A percentile compares a stretch with the other conserved stretches of the same genome.
Conservation (phyloP, 163 green algal species). For the Trebouxia gelatinosa region DNA sequence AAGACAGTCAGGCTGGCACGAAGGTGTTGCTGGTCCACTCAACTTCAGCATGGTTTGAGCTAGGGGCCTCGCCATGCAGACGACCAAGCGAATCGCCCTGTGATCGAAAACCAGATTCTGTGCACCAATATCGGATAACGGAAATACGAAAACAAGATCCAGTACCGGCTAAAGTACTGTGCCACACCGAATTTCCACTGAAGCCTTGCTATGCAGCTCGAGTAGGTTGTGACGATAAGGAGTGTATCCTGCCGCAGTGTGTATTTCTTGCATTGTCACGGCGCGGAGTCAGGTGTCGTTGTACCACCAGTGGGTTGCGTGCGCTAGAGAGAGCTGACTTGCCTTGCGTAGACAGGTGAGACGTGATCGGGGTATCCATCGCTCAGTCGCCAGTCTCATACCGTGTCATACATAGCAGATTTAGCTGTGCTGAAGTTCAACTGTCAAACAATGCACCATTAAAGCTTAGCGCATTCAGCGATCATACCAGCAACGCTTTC, state of each 20-base stretch:
- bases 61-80: not conserved
- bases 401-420: too few relatives aligned
- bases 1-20: not conserved
- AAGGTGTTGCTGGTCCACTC: not conserved
- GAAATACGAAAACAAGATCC: not conserved
- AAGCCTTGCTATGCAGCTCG: not conserved
- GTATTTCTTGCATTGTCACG: too few relatives aligned
- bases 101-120: conserved; percentile 10
- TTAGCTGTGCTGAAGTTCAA: too few relatives aligned
- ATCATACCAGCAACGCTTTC: too few relatives aligned
- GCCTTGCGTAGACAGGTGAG: too few relatives aligned
- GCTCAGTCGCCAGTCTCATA: too few relatives aligned
- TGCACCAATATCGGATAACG: conserved; percentile 13
- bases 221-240: conserved; percentile 11
- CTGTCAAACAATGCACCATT: too few relatives aligned
- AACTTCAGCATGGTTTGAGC: not conserved
- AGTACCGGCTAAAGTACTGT: conserved; percentile 15
- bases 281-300: too few relatives aligned
- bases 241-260: conserved; percentile 18
- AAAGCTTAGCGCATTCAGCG: too few relatives aligned
- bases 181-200: not conserved
- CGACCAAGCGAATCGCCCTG: not conserved
- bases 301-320: too few relatives aligned
- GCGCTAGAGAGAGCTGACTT: too few relatives aligned
- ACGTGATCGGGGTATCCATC: too few relatives aligned